Evolutionary conservation across 208 protist species (phyloP), one percentile per base, ranked within the genome.

Genomic region (Lotmaria passim): DNA sequence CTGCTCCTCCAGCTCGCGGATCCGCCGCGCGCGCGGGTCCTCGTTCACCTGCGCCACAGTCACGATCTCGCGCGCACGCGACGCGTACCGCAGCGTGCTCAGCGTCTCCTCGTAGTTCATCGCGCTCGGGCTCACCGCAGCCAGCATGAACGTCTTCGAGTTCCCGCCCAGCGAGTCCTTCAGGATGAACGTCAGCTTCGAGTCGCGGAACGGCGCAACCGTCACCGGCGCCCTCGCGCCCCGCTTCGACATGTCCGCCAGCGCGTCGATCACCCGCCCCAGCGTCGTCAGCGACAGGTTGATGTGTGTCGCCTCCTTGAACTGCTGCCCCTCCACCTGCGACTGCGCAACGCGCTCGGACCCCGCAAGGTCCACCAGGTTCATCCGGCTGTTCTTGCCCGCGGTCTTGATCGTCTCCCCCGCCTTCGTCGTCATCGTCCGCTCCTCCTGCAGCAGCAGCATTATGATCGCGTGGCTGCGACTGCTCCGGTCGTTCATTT

Each of bases 71-170:
- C 78, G 69, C 31, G 86, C 86, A 0, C 79, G 77, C 0, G 73
- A 84, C 12, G 91, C 88, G 69, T 95, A 97, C 41, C 92, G 90
- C 60, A 97, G 81, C 12, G 93, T 98, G 11, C 77, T 76, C 12
- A 89, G 62, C 34, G 85, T 98, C 66, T 98, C 95, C 3, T 96
- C 94, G 43, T 87, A 87, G 63, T 95, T 85, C 24, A 82, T 44
- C n/a, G 65, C 57, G 47, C 79, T 75, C n/a, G 96, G 97, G 28
- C 81, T 90, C 15, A 98, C 72, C 4, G 93, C 91, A 15, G 95
- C 96, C 26, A 98, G 89, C 94, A 98, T 98, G 47, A 88, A 85
- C 14, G 97, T 98, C 63, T 96, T 97, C 12, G 79, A n/a, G n/a
- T n/a, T n/a, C n/a, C n/a, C n/a, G n/a, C n/a, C n/a, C n/a, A n/a